Conservation (phyloP, 78 protist genomes). For the slime mould (Dictyostelium discoideum) region DNA sequence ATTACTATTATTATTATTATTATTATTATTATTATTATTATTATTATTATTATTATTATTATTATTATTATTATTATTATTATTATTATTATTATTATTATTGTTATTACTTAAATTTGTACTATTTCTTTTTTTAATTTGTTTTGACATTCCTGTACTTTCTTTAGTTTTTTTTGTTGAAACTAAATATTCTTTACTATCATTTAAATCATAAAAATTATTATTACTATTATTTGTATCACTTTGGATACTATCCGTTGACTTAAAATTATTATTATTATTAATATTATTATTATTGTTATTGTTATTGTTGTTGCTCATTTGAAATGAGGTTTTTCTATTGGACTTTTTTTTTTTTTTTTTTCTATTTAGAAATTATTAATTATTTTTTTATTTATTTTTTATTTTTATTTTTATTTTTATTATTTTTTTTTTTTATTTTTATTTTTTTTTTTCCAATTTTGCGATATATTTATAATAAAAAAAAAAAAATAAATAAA, state of each 20-base stretch:
- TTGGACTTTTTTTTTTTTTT: background rate
- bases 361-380: background rate
- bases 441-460: background rate
- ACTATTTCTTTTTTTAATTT: background rate
- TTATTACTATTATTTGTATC: background rate
- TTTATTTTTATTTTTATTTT: background rate
- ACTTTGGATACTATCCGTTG: background rate
- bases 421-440: background rate
- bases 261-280: background rate
- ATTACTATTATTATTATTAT: constrained; percentile 6
- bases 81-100: background rate
- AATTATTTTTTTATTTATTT: background rate
- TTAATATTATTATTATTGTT: background rate
- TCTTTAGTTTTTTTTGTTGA: constrained; percentile 6
- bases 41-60: background rate
- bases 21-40: background rate
- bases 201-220: background rate
- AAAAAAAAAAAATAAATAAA: background rate
- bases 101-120: background rate
- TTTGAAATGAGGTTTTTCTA: background rate
- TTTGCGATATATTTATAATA: background rate
- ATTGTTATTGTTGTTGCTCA: background rate
- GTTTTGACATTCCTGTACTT: background rate
- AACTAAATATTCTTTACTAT: background rate
- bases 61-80: constrained; percentile 10